Base-by-base conservation (phyloP, 2,329 filamentous ascomycete genomes). In the Alternaria sp. region DNA sequence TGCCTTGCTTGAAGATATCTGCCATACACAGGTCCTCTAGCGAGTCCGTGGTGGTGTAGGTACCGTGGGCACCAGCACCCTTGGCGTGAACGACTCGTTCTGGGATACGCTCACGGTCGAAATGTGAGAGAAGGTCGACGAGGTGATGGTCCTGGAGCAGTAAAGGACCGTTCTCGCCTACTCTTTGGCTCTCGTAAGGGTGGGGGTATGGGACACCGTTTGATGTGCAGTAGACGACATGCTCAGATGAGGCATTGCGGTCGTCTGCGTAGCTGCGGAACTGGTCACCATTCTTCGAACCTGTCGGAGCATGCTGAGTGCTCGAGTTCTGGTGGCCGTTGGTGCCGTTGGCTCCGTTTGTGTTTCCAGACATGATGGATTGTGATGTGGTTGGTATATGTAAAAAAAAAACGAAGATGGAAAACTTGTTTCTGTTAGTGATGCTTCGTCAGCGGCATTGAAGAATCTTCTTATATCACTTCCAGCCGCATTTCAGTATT, bases 161-260 rank as follows among this genome's bases (percentile, higher is more conserved):
- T 0, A 88, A 78, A 29, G 85, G 85, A 0, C 86, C 86, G 41
- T 84, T 85, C 65, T 85, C 83, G 63, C 85, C 85, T 4, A 78
- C 82, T 28, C 85, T 77, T 73, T 87, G 84, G 0, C 81, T 70
- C 67, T 85, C 85, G 65, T 87, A 86, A 1, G 85, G 84, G 63
- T 88, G 84, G 8, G 85, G 79, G 64, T 85, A 80, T 1, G 85
- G 85, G 0, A 79, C 80, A 54, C 84, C 84, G 72, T 86, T 87
- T 74, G 80, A 82, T 41, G 85, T 84, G 29, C 82, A 79, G 73
- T 88, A 88, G 13, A 84, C 60, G 13, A 79, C 78, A 49, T 83
- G 77, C 57, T 81, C 69, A 3, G 79, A 75, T 8, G 73, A 71
- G 11, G 80, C 72, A 41, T 80, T 77, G 49, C 80, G 77, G 65